Evolutionary conservation across 768 basidiomycete genomes (phyloP).

Genomic region (Amanita exitialis): DNA sequence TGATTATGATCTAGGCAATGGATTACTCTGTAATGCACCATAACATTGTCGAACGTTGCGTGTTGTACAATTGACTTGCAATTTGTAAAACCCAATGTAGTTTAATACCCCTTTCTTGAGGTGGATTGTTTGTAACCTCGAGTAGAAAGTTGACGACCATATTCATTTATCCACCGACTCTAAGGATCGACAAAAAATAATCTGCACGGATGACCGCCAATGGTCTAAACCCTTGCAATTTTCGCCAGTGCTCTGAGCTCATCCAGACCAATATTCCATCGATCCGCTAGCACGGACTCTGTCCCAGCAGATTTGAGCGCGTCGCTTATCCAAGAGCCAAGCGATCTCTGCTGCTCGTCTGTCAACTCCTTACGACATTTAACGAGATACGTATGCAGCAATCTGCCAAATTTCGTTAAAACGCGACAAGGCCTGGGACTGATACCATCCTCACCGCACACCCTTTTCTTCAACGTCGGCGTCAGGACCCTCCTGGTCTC

Average conservation of each 20-base stretch:
- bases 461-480: conserved; percentile 58
- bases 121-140: neutral
- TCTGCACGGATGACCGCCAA: neutral
- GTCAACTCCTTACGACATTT: conserved; percentile 25
- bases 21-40: conserved; percentile 3
- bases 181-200: neutral
- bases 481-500: conserved; percentile 49
- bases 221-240: neutral
- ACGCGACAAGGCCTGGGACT: neutral
- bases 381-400: conserved; percentile 43
- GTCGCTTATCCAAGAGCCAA: conserved; percentile 20
- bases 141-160: neutral
- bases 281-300: conserved; percentile 15
- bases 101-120: neutral
- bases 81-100: conserved; percentile 4
- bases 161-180: neutral
- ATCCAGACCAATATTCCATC: conserved; percentile 17
- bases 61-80: conserved; percentile 4
- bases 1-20: conserved; percentile 6
- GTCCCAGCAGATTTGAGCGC: conserved; percentile 7
- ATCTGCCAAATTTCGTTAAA: conserved; percentile 17
- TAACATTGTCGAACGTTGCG: conserved; percentile 3
- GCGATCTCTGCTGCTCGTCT: conserved; percentile 15
- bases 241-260: conserved; percentile 14
- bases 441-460: conserved; percentile 29